Percentiles rank a stretch among this genome's conserved stretches.
Conservation (phyloP, 179 eudicot species). For the Silene coronaria region DNA sequence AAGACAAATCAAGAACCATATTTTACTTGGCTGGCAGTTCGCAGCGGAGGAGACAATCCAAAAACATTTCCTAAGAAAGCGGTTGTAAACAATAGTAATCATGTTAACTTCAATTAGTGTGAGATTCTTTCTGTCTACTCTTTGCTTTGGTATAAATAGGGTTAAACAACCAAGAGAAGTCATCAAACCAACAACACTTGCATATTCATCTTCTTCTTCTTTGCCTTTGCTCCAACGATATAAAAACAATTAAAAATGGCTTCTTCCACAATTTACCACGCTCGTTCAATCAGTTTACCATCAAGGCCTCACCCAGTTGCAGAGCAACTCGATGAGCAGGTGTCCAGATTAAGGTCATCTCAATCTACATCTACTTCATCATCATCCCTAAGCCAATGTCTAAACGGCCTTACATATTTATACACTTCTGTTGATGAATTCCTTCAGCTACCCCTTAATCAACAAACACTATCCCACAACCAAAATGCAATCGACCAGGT, state of each 20-base stretch:
- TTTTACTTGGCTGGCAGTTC: slow-evolving; percentile 1
- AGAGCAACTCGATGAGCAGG: slow-evolving; percentile 28
- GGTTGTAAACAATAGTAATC: neutral
- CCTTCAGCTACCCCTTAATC: slow-evolving; percentile 27
- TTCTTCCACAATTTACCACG: slow-evolving; percentile 25
- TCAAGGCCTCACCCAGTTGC: slow-evolving; percentile 30
- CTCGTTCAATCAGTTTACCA: slow-evolving; percentile 41
- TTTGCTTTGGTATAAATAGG: slow-evolving; percentile 20
- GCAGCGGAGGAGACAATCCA: slow-evolving; percentile 21
- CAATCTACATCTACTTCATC: slow-evolving; percentile 27
- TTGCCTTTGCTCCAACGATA: neutral
- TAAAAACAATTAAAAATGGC: slow-evolving; percentile 22
- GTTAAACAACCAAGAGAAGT: neutral
- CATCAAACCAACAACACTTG: slow-evolving; percentile 21
- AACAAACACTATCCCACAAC: slow-evolving; percentile 25
- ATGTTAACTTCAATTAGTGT: neutral
- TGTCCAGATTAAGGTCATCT: slow-evolving; percentile 31
- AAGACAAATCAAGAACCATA: neutral
- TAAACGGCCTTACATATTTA: slow-evolving; percentile 30
- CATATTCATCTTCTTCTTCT: neutral
- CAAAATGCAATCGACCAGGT: slow-evolving; percentile 16
- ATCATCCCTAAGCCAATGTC: slow-evolving; percentile 22
- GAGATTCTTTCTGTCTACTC: slow-evolving; percentile 29
- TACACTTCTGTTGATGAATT: slow-evolving; percentile 28
- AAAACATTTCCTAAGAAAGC: slow-evolving; percentile 20